Evolutionary conservation across 805 yeast genomes (phyloP).

Genomic region (Yarrowia phangngaensis): DNA sequence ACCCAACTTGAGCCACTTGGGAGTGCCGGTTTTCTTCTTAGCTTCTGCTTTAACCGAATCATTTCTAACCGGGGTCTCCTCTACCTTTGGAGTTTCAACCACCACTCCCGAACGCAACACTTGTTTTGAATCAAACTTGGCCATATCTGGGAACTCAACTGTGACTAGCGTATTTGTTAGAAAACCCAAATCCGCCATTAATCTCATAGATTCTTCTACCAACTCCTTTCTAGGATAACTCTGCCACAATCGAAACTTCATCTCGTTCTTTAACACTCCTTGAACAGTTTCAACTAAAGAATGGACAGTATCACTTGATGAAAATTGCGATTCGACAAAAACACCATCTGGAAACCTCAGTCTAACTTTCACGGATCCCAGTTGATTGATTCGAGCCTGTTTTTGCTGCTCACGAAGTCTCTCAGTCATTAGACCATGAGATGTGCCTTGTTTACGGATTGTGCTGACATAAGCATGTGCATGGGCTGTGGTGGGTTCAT

Average conservation of each 20-base stretch:
- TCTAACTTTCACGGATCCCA: constrained; percentile 17
- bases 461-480: constrained; percentile 15
- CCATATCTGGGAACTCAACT: constrained; percentile 15
- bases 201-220: background rate
- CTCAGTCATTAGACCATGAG: background rate
- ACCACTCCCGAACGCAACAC: constrained; percentile 8
- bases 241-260: constrained; percentile 12
- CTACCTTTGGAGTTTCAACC: constrained; percentile 5
- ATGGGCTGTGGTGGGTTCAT: constrained; percentile 16
- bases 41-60: background rate
- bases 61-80: background rate
- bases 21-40: constrained; percentile 9
- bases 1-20: constrained; percentile 23
- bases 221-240: constrained; percentile 16
- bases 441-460: constrained; percentile 11
- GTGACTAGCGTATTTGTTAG: constrained; percentile 12
- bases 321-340: constrained; percentile 6
- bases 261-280: background rate
- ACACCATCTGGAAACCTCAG: constrained; percentile 19
- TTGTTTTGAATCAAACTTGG: constrained; percentile 3
- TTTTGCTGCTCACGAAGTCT: constrained; percentile 8
- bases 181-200: constrained; percentile 11
- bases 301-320: constrained; percentile 1
- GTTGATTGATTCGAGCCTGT: constrained; percentile 7
- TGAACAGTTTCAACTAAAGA: constrained; percentile 5